phyloP scores from a whole-genome alignment of 108 stramenopile species.

The Pseudonitzschia pungens region DNA sequence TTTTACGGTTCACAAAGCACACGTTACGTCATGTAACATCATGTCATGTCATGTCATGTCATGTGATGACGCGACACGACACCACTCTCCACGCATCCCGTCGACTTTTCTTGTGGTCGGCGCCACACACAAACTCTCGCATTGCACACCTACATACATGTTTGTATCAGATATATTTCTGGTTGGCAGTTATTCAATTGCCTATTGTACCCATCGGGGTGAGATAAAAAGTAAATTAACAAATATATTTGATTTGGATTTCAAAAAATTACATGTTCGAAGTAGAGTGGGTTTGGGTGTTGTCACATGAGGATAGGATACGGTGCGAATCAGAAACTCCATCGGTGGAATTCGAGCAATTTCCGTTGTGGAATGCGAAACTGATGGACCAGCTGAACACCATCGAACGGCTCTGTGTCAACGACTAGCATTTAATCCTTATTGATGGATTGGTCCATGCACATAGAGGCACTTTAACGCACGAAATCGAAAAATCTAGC shows the following conservation, averaged over 20 bases:
- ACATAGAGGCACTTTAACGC: no score
- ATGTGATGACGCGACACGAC: neutral
- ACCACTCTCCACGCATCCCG: neutral
- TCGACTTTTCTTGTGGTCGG: neutral
- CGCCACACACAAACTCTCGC: neutral
- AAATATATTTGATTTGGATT: neutral
- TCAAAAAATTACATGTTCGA: no score
- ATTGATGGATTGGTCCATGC: no score
- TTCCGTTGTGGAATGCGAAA: no score
- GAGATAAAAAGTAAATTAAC: neutral
- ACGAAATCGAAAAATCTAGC: no score
- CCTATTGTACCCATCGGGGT: neutral
- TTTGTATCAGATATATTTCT: neutral
- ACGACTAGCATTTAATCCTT: no score
- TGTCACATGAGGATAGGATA: no score
- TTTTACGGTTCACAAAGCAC: neutral
- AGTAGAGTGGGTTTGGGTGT: no score
- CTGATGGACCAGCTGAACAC: no score
- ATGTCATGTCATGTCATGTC: neutral
- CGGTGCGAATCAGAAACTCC: no score
- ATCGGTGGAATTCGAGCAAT: no score
- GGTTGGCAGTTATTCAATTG: neutral
- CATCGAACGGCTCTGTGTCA: no score
- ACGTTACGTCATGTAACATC: neutral
- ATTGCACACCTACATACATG: neutral